Evolutionary conservation across 2,329 filamentous ascomycete genomes (phyloP).

Genomic region (Shiraia bambusicola): DNA sequence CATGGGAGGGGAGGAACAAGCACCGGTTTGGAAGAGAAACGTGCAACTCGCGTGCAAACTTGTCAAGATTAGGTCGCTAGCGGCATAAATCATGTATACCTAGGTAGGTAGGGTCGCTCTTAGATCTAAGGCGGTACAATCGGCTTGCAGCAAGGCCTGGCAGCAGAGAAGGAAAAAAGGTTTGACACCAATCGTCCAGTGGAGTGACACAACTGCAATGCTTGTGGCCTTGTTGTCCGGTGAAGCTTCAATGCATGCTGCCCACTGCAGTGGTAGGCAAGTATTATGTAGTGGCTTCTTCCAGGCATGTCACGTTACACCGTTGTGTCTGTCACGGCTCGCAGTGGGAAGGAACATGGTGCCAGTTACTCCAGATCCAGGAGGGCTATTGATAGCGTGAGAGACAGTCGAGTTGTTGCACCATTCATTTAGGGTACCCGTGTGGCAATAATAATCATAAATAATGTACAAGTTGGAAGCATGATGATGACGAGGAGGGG

Average conservation of each 20-base stretch:
- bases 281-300: slow-evolving; percentile 5
- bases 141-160: slow-evolving; percentile 12
- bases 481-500: too few relatives aligned
- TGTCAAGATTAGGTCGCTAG: slow-evolving; percentile 6
- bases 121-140: slow-evolving; percentile 15
- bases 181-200: slow-evolving; percentile 5
- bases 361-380: slow-evolving; percentile 8
- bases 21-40: slow-evolving; percentile 1
- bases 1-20: too few relatives aligned
- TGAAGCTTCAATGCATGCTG: slow-evolving; percentile 20
- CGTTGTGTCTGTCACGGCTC: slow-evolving; percentile 18
- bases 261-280: slow-evolving; percentile 2
- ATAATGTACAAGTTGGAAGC: too few relatives aligned
- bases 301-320: slow-evolving; percentile 13
- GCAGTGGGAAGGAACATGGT: slow-evolving; percentile 14
- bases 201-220: slow-evolving; percentile 25
- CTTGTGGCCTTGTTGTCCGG: slow-evolving; percentile 23
- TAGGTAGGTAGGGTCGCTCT: slow-evolving; percentile 8
- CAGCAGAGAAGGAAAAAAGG: slow-evolving; percentile 21
- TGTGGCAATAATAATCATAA: too few relatives aligned
- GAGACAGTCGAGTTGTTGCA: too few relatives aligned
- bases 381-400: not conserved
- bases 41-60: slow-evolving; percentile 24
- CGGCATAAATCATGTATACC: slow-evolving; percentile 5
- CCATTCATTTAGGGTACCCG: too few relatives aligned